Conservation (phyloP, 1,284 basidiomycete genomes). For the Butyriboletus appendiculatus region DNA sequence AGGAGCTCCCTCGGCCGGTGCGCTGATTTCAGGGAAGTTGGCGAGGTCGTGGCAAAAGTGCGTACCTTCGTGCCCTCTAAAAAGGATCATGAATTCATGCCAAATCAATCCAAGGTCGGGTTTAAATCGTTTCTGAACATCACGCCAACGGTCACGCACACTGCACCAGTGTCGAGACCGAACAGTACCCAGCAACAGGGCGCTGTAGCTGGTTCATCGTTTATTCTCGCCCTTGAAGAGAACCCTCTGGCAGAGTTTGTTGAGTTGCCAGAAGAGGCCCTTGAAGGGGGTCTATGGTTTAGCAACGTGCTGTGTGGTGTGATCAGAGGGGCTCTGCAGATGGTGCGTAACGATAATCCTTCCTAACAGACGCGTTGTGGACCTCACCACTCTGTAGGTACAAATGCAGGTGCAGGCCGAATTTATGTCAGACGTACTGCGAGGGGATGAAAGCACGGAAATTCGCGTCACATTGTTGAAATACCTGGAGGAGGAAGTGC, state of each 20-base stretch:
- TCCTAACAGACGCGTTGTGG: conserved; percentile 7
- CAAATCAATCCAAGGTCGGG: conserved; percentile 69
- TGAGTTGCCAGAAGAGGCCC: conserved; percentile 91
- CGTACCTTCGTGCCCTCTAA: conserved; percentile 10
- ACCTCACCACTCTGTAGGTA: conserved; percentile 55
- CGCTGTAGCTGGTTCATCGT: conserved; percentile 52
- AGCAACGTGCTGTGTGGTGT: conserved; percentile 96
- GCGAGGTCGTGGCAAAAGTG: conserved; percentile 92
- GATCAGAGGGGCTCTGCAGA: conserved; percentile 90
- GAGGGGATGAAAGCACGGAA: conserved; percentile 95
- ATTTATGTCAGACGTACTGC: conserved; percentile 88
- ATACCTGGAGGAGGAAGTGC: conserved; percentile 93
- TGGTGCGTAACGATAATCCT: conserved; percentile 61
- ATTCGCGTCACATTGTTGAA: conserved; percentile 89
- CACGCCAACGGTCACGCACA: conserved; percentile 80
- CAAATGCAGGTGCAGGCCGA: conserved; percentile 95
- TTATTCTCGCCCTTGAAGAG: conserved; percentile 89
- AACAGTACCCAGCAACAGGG: conserved; percentile 41
- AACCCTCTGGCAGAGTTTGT: conserved; percentile 98
- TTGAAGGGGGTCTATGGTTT: conserved; percentile 94
- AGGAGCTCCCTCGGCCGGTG: conserved; percentile 86
- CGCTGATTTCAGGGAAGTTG: conserved; percentile 90
- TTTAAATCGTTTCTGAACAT: conserved; percentile 99
- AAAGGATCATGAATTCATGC: not conserved
- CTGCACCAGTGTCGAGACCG: conserved; percentile 46